Evolutionary conservation across 1,139 yeast species (phyloP).

Genomic region (Debaryomyces nepalensis): DNA sequence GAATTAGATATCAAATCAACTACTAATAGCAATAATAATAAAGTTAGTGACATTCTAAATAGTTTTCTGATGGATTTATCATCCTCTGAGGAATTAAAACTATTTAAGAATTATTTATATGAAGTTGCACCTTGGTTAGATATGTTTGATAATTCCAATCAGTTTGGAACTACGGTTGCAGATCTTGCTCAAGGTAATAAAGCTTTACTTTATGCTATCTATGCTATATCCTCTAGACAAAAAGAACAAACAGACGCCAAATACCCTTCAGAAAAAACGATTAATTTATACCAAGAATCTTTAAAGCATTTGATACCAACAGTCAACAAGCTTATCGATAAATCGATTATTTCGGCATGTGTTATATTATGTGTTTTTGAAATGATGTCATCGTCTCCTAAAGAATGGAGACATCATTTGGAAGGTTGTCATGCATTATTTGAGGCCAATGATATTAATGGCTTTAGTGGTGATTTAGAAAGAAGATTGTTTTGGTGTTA

Average conservation of each 20-base stretch:
- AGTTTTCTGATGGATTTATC: neutral
- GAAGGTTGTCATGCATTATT: constrained; percentile 44
- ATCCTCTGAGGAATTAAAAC: constrained; percentile 22
- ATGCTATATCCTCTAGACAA: constrained; percentile 36
- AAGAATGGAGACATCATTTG: constrained; percentile 40
- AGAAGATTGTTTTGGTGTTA: constrained; percentile 43
- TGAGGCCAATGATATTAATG: constrained; percentile 38
- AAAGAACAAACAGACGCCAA: constrained; percentile 25
- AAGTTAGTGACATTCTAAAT: neutral
- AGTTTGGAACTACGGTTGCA: constrained; percentile 31
- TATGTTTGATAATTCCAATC: constrained; percentile 35
- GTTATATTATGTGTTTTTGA: constrained; percentile 38
- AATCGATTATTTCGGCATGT: constrained; percentile 29
- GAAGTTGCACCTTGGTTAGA: constrained; percentile 41
- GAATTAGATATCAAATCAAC: neutral
- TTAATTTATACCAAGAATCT: constrained; percentile 30
- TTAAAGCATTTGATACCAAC: constrained; percentile 33
- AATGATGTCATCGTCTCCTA: constrained; percentile 38
- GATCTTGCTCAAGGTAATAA: constrained; percentile 25
- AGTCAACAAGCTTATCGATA: constrained; percentile 28
- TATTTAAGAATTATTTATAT: constrained; percentile 31
- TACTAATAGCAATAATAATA: neutral
- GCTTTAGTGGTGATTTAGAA: constrained; percentile 35
- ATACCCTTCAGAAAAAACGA: constrained; percentile 23
- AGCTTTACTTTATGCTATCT: constrained; percentile 29